Evolutionary conservation across 257 asterid genomes (phyloP), one percentile per base, ranked within the genome.

Genomic region (Lithospermum erythrorhizon): DNA sequence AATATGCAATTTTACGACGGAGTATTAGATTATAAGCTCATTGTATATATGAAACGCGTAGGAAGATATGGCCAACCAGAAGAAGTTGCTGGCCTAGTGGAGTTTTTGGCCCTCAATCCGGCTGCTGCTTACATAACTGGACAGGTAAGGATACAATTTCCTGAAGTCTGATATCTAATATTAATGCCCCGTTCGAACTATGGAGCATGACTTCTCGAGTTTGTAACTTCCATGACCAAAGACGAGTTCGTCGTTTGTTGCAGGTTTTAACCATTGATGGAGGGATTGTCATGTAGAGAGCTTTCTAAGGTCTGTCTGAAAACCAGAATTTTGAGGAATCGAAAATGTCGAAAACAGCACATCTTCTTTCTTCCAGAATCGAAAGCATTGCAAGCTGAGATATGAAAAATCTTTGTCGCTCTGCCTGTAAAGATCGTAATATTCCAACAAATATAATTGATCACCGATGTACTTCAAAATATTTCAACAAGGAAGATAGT

Each of bases 21-120:
- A 11, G 4, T 41, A 41, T 41, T n/a, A n/a, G 49, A 41, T 41
- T 14, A 11, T 41, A 41, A 41, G 16, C 18, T 41, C 17, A 41
- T 41, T 41, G 49, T 41, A 11, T 41, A 11, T 13, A 41, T 41
- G 18, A 41, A 41, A 41, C 5, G 17, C 13, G 4, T 76, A 83
- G 87, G 87, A 59, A 58, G 91, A 75, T 83, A 78, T 45, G 91
- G 87, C 18, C 76, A 62, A 59, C 83, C 91, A 13, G 91, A 83
- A 70, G 79, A 75, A 70, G 76, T 75, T 66, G 79, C 79, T 17
- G 73, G 76, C 23, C 73, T 75, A 18, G 79, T 75, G n/a, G 76
- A 70, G 53, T 75, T 75, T 68, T 63, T 77, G 69, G 77, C 79
- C 17, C 72, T 73, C 53, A 70, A 57, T 72, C 77, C 76, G 20